Base-by-base conservation (phyloP, 108 stramenopile genomes). In the Schizochytrium sp. region DNA sequence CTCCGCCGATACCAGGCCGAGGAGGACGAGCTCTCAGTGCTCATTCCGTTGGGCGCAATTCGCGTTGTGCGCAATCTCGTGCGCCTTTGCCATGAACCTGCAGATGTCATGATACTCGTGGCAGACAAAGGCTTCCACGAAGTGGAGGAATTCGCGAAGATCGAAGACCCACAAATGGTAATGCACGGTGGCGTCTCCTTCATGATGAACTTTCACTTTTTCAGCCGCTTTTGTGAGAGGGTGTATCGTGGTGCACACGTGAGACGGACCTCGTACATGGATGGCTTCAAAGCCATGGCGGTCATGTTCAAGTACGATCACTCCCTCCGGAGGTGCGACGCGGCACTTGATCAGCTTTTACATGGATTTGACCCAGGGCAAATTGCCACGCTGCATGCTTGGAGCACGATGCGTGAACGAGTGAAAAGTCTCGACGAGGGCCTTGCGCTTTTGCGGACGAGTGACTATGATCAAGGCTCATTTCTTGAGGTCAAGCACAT, bases 171-270 rank as follows among this genome's bases (percentile, higher is more conserved):
- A 6, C 51, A 47, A 1, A 28, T 53, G 51, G 76, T 83, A 0
- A 53, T 83, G 45, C 76, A 83, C 4, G 76, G 76, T 12, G 76
- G 48, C 10, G 48, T 83, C 25, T 83, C 76, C 4, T 83, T 83
- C 76, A 83, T 83, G 76, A 83, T 45, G 25, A 83, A 83, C 23
- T 83, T 83, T 83, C 76, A 83, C 28, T 23, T 83, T 14, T 12
- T 83, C 10, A 47, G 23, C n/a, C 48, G 48, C 12, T 83, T 83
- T 23, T 47, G 48, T 4, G 76, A 83, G 76, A 6, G 25, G 18
- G 51, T 83, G 48, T 83, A 53, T 23, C 76, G 48, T 6, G 12
- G 76, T 12, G 45, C 48, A 19, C 51, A 53, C 28, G 76, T 83
- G 10, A 12, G 51, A 16, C 76, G 76, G 6, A 53, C 76, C 8